Conservation (phyloP, 2,329 filamentous ascomycete genomes). For the Bimuria novae-zelandiae region DNA sequence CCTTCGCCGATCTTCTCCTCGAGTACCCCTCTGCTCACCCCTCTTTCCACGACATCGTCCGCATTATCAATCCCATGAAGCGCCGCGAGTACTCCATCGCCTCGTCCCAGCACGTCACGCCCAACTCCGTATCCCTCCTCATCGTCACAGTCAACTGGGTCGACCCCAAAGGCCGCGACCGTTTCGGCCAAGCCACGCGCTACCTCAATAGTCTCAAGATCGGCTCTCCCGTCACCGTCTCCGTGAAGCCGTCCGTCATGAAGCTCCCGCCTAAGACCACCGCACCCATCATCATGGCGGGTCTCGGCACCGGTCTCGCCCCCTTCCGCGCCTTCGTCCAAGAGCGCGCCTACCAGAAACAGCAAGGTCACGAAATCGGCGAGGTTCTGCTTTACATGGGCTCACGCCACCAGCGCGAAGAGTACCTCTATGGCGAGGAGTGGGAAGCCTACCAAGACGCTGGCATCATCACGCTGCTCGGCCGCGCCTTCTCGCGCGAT, state of each 20-base stretch:
- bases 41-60: conserved; percentile 82
- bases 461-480: conserved; percentile 91
- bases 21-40: conserved; percentile 91
- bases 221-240: conserved; percentile 82
- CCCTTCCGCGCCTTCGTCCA: conserved; percentile 99
- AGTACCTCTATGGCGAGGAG: conserved; percentile 98
- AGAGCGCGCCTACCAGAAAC: conserved; percentile 96
- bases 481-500: conserved; percentile 92
- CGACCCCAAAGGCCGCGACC: conserved; percentile 82
- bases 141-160: conserved; percentile 98
- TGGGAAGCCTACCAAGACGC: conserved; percentile 98
- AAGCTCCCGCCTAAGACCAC: conserved; percentile 89
- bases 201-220: conserved; percentile 79
- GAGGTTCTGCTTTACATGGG: conserved; percentile 95
- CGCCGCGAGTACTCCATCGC: conserved; percentile 99
- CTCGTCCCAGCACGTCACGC: conserved; percentile 92
- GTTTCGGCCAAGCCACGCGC: conserved; percentile 89
- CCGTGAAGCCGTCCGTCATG: conserved; percentile 98
- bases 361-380: conserved; percentile 94
- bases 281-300: conserved; percentile 97
- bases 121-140: conserved; percentile 87
- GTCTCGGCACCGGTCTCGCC: conserved; percentile 94
- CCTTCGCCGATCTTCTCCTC: conserved; percentile 85
- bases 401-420: conserved; percentile 94
- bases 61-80: conserved; percentile 89